Evolutionary conservation across 2,329 filamentous ascomycete species (phyloP).

Genomic region (Zymoseptoria pseudotritici): DNA sequence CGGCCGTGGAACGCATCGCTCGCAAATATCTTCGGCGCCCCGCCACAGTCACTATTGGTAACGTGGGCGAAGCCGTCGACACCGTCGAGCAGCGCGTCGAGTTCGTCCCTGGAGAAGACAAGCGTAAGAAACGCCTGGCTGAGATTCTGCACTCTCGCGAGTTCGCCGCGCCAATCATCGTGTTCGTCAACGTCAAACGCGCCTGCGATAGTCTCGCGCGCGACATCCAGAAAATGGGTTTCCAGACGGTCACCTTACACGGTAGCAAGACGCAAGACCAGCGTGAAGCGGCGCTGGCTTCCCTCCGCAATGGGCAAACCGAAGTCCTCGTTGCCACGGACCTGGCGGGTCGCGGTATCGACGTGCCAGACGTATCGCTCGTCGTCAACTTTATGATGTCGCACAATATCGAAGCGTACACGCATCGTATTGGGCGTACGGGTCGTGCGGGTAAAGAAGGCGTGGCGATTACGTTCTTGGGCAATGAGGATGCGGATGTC

Average conservation of each 20-base stretch:
- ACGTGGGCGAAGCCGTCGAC: constrained; percentile 89
- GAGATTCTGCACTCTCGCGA: constrained; percentile 77
- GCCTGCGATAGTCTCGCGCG: constrained; percentile 93
- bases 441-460: constrained; percentile 95
- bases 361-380: constrained; percentile 85
- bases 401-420: constrained; percentile 84
- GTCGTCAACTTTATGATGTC: constrained; percentile 99
- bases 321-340: constrained; percentile 94
- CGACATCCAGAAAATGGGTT: constrained; percentile 91
- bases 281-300: constrained; percentile 82
- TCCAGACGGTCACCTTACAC: constrained; percentile 82
- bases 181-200: constrained; percentile 99
- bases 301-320: constrained; percentile 70
- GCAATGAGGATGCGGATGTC: constrained; percentile 79
- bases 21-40: constrained; percentile 90
- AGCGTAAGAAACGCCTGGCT: constrained; percentile 88
- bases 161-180: constrained; percentile 86
- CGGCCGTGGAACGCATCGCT: constrained; percentile 88
- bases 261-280: constrained; percentile 97
- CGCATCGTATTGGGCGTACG: constrained; percentile 91
- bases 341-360: constrained; percentile 92
- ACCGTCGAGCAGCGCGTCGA: constrained; percentile 97
- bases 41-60: constrained; percentile 90
- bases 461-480: constrained; percentile 92
- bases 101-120: constrained; percentile 83